These are phyloP conservation scores for Emmonsia crescens DNA, from an alignment of 2,329 filamentous ascomycete species.

Conservation along the genomic window DNA sequence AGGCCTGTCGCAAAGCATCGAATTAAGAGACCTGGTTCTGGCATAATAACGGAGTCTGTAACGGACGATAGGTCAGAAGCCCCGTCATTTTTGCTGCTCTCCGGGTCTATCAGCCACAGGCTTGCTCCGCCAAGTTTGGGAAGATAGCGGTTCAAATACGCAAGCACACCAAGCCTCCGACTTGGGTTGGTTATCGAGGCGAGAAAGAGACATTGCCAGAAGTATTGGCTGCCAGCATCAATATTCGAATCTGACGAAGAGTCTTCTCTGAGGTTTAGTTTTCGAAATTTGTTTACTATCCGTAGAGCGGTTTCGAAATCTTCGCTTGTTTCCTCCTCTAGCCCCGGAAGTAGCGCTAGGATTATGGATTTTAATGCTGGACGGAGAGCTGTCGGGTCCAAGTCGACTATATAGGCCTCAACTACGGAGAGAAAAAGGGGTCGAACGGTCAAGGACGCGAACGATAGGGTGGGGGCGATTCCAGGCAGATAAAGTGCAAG, in stretches of 20 bases:
- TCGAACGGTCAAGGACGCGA: constrained; percentile 84
- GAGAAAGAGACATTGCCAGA: constrained; percentile 97
- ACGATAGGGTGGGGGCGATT: constrained; percentile 77
- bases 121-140: constrained; percentile 53
- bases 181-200: constrained; percentile 83
- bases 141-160: constrained; percentile 69
- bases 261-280: constrained; percentile 34
- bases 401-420: constrained; percentile 64
- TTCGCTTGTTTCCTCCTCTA: constrained; percentile 94
- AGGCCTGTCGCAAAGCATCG: constrained; percentile 88
- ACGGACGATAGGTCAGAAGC: constrained; percentile 24
- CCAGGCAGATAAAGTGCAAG: constrained; percentile 83
- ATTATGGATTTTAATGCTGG: constrained; percentile 86
- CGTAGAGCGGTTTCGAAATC: constrained; percentile 84
- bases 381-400: constrained; percentile 61
- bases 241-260: constrained; percentile 19
- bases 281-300: constrained; percentile 67
- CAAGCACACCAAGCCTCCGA: constrained; percentile 73
- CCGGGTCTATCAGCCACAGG: constrained; percentile 20
- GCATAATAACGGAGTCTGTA: constrained; percentile 45
- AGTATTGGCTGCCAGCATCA: constrained; percentile 66
- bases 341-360: constrained; percentile 73
- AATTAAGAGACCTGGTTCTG: constrained; percentile 81
- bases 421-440: constrained; percentile 75
- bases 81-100: constrained; percentile 19